Conservation (phyloP, 352 stramenopile species). For the Pelagophyceae sp. region DNA sequence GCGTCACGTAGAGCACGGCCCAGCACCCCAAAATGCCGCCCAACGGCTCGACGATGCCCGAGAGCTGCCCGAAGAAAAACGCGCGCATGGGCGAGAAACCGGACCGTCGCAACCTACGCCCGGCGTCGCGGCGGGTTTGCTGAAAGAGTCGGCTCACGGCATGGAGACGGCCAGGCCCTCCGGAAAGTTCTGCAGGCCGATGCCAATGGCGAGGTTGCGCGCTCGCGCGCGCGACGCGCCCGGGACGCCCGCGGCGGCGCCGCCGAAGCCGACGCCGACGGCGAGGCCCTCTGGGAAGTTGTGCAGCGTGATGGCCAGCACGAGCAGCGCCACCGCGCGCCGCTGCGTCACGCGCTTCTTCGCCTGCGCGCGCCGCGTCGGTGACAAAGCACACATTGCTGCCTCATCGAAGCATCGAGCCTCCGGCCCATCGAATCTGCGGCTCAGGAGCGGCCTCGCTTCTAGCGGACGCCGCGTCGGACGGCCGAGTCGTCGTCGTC, state of each 20-base stretch:
- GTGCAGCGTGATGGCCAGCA: constrained; percentile 77
- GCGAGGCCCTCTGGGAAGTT: constrained; percentile 39
- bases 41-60: constrained; percentile 65
- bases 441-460: too few relatives aligned
- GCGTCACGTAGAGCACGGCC: constrained; percentile 68
- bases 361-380: too few relatives aligned
- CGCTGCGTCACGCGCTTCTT: constrained; percentile 14
- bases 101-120: constrained; percentile 62
- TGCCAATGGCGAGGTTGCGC: constrained; percentile 69
- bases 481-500: neutral
- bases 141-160: too few relatives aligned
- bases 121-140: too few relatives aligned
- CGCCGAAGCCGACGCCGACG: constrained; percentile 3
- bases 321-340: constrained; percentile 61
- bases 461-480: neutral
- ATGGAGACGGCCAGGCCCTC: constrained; percentile 74
- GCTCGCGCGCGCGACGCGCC: constrained; percentile 64
- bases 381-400: too few relatives aligned
- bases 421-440: too few relatives aligned
- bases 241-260: constrained; percentile 55
- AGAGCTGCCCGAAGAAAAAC: constrained; percentile 78
- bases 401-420: too few relatives aligned
- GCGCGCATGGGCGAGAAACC: constrained; percentile 64
- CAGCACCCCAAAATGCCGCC: constrained; percentile 36
- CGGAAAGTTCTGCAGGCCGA: constrained; percentile 76